Base-by-base conservation (phyloP, 306 rosid genomes). In the Prunus campanulata region DNA sequence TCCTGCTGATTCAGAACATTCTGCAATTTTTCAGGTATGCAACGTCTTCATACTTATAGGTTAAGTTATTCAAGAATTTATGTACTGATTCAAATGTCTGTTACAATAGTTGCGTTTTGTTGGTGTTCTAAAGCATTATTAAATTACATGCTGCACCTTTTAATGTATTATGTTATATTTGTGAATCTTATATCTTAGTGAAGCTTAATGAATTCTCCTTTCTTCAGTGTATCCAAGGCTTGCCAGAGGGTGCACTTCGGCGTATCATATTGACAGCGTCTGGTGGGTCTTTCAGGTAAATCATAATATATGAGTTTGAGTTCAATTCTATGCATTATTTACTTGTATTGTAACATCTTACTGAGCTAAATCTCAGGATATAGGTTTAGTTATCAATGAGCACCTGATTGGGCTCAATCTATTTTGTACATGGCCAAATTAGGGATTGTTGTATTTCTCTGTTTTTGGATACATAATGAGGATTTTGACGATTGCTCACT, bases 1-100 rank as follows among this genome's bases (percentile, higher is more conserved):
- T 83, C 99, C 99, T 19, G 99, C 99, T 52, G 99, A 95, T 89
- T 95, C 99, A 47, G 99, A 95, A 70, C 99, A 95, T 81, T 95
- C 99, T 74, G 99, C 99, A 54, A 92, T 95, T 80, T 95, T 95
- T 86, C 99, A 95, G 99, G 99, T 95, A 85, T 44, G 57, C 19
- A 59, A 51, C 46, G 11, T 8, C 47, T 71, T 22, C 59, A 30
- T 22, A 48, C 55, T 46, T 16, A 66, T 76, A 44, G 22, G 5
- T 13, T 24, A 77, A 57, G 39, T 16, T 70, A 52, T 78, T 35
- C 68, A 71, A 62, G 47, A 76, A 59, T 55, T 51, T 51, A 10
- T 82, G 59, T 39, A 14, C 49, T 60, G 50, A 78, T 69, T 22
- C 47, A 19, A 68, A 74, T n/a, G 4, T 76, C 52, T 18, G 5